phyloP scores from a whole-genome alignment of 2,329 filamentous ascomycete species.

The Ceratocystis ficicola region DNA sequence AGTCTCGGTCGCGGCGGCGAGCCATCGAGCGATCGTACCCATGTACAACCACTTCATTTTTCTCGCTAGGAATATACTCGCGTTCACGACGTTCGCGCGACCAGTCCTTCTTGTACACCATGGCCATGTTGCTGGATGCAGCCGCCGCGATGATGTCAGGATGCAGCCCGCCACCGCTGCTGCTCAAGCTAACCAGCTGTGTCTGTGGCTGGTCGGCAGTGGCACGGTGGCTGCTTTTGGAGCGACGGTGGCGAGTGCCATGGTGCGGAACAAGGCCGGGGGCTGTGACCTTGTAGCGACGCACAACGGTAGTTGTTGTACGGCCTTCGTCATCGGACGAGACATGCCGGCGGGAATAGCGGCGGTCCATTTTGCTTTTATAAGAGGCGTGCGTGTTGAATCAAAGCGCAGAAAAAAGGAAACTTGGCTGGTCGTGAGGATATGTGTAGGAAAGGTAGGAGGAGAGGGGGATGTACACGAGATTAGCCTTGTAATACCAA shows the following conservation, averaged over 20 bases:
- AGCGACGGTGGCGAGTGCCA: slow-evolving; percentile 36
- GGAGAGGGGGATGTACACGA: no score
- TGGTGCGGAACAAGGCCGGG: slow-evolving; percentile 34
- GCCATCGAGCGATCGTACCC: slow-evolving; percentile 16
- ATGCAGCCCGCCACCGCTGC: slow-evolving; percentile 24
- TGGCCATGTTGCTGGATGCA: slow-evolving; percentile 25
- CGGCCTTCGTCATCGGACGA: slow-evolving; percentile 37
- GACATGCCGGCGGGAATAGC: slow-evolving; percentile 26
- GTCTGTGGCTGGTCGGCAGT: slow-evolving; percentile 30
- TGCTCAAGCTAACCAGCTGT: slow-evolving; percentile 40
- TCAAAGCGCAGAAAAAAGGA: not conserved
- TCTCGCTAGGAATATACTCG: slow-evolving; percentile 36
- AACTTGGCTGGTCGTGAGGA: not conserved
- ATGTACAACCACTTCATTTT: slow-evolving; percentile 16
- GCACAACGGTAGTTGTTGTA: slow-evolving; percentile 38
- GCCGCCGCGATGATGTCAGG: slow-evolving; percentile 26
- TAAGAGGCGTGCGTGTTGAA: not conserved
- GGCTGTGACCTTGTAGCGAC: slow-evolving; percentile 40
- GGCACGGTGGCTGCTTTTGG: slow-evolving; percentile 29
- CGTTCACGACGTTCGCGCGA: slow-evolving; percentile 37
- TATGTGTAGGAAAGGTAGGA: no score
- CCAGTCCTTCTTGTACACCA: slow-evolving; percentile 29
- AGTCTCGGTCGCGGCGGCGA: slow-evolving; percentile 37
- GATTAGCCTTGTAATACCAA: no score
- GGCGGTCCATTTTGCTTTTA: not conserved